Base-by-base conservation (phyloP, 2,329 filamentous ascomycete genomes). In the Xylaria arbuscula region DNA sequence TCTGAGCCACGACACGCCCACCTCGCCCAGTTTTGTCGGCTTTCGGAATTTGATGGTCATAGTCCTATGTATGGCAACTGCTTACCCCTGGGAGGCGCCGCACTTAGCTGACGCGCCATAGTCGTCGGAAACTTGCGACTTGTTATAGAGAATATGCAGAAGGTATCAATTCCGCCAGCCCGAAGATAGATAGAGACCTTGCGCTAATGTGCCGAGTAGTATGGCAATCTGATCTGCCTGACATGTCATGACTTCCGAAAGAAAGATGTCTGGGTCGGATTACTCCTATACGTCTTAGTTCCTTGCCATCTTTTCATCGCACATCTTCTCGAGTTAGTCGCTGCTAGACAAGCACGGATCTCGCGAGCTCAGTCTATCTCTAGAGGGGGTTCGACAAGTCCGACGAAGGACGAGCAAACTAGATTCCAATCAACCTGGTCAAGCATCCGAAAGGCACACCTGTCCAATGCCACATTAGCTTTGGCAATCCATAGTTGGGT, bases 1-100 rank as follows among this genome's bases (percentile, higher is more conserved):
- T 75, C 85, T 98, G 56, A 97, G 93, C 81, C 92, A 94, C 76
- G 96, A 98, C 78, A 88, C 93, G 1, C 82, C 87, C 54, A 83
- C 83, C 11, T 84, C 90, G 1, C 93, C 94, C 24, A 97, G 93
- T 79, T 98, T 98, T 78, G 83, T 97, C 17, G 96, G 96, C 0
- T 98, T 99, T 78, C 87, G 95, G 68, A 99, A 99, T 78, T 87
- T 99, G 71, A 97, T 98, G 93, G 92, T 97, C 47, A 90, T 98
- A 76, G 93, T 98, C 45, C 82, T 97, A 69, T 89, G 93, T 96
- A 86, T 71, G 86, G 74, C 50, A 28, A 42, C 24, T 62, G 24
- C 22, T 42, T 40, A 28, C 61, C 22, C 11, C 24, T 38, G 24
- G 13, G 3, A 38, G 50, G 24, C 40, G n/a, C 11, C 45, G 11